phyloP scores from a whole-genome alignment of 2,329 filamentous ascomycete genomes.

The Neocatenulostroma microsporum region DNA sequence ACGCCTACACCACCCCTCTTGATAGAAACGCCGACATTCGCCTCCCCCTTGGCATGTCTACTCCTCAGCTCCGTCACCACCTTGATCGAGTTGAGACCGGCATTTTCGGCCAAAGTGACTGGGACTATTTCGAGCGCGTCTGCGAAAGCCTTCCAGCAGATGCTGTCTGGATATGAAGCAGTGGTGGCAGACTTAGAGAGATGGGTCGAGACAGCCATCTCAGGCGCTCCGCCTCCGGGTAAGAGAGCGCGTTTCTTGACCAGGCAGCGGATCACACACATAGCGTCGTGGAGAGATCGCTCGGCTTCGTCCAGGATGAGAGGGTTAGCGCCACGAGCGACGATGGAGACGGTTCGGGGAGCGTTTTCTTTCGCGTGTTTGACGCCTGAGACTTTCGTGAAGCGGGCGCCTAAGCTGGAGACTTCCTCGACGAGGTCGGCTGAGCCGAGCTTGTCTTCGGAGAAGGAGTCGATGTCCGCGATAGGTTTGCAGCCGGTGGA shows the following conservation, averaged over 20 bases:
- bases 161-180: constrained; percentile 83
- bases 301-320: constrained; percentile 96
- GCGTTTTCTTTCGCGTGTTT: constrained; percentile 49
- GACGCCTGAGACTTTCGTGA: constrained; percentile 91
- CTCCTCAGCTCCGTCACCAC: constrained; percentile 94
- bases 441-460: constrained; percentile 91
- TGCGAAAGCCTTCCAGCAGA: constrained; percentile 98
- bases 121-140: constrained; percentile 96
- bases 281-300: constrained; percentile 90
- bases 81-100: constrained; percentile 95
- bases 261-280: constrained; percentile 92
- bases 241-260: constrained; percentile 99
- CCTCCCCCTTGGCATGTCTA: constrained; percentile 88
- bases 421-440: constrained; percentile 93
- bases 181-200: constrained; percentile 74
- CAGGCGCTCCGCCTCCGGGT: constrained; percentile 88
- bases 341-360: constrained; percentile 76
- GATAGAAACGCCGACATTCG: constrained; percentile 95
- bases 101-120: constrained; percentile 94
- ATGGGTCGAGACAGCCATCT: constrained; percentile 89
- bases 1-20: constrained; percentile 60
- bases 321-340: constrained; percentile 87
- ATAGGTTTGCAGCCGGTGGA: constrained; percentile 98
- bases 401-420: constrained; percentile 75
- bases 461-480: constrained; percentile 96